Evolutionary conservation across 1,139 yeast genomes (phyloP).

Genomic region (Torulaspora pretoriensis): DNA sequence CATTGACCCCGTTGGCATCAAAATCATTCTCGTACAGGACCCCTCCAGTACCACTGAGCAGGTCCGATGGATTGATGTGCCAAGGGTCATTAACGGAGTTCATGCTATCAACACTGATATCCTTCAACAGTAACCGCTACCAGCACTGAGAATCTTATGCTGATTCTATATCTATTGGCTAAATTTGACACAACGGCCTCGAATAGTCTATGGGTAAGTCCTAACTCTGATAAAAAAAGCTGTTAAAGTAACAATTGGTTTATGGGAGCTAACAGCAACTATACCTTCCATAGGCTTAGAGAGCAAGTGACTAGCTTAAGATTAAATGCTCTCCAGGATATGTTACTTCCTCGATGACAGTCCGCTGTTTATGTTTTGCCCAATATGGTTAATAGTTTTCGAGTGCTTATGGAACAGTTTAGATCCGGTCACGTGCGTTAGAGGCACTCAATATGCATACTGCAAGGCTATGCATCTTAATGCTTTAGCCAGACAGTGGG

Average conservation of each 20-base stretch:
- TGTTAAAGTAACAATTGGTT: neutral
- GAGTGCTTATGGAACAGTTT: neutral
- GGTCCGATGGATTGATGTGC: slow-evolving; percentile 17
- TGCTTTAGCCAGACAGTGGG: slow-evolving; percentile 4
- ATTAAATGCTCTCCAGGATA: neutral
- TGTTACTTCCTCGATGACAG: neutral
- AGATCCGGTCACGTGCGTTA: neutral
- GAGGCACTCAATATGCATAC: neutral
- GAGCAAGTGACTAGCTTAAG: neutral
- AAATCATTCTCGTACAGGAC: slow-evolving; percentile 7
- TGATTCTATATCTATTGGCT: neutral
- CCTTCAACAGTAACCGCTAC: neutral
- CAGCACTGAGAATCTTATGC: neutral
- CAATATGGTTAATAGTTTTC: slow-evolving; percentile 4
- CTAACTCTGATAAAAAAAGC: neutral
- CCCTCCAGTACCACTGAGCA: slow-evolving; percentile 7
- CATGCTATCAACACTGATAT: slow-evolving; percentile 6
- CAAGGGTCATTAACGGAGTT: slow-evolving; percentile 15
- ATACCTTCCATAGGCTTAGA: neutral
- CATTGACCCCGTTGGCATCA: slow-evolving; percentile 6
- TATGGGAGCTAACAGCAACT: neutral
- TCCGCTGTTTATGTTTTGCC: slow-evolving; percentile 10
- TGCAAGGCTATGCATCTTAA: neutral
- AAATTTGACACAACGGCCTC: neutral
- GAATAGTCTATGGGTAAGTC: neutral